phyloP scores from a whole-genome alignment of 2,329 filamentous ascomycete genomes.

The Talaromyces sp. region DNA sequence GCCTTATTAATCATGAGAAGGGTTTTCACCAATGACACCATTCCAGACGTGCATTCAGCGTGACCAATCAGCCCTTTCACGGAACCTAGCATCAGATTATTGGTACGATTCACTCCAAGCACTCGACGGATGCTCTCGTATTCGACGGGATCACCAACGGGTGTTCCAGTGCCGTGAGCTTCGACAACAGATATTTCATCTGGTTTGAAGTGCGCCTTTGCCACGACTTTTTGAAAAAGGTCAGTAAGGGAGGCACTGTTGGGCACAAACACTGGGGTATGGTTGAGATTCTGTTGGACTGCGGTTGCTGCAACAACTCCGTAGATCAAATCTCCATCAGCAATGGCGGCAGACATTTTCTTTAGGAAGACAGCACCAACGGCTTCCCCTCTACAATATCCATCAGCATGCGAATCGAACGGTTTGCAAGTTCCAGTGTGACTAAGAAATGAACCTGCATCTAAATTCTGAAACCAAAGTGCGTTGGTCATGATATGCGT shows the following conservation, averaged over 20 bases:
- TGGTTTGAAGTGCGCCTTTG: neutral
- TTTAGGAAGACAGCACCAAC: conserved; percentile 51
- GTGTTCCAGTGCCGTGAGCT: conserved; percentile 33
- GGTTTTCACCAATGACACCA: conserved; percentile 27
- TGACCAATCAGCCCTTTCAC: neutral
- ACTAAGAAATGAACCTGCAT: conserved; percentile 48
- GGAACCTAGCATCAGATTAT: neutral
- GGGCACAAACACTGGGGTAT: conserved; percentile 28
- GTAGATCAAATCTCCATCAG: conserved; percentile 42
- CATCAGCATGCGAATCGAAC: conserved; percentile 45
- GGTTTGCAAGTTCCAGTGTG: conserved; percentile 52
- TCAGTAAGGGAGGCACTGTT: neutral
- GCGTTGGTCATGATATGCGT: conserved; percentile 27
- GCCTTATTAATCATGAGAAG: conserved; percentile 38
- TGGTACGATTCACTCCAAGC: conserved; percentile 13
- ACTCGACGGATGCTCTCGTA: conserved; percentile 15
- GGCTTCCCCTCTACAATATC: conserved; percentile 53
- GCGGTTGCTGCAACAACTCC: conserved; percentile 31
- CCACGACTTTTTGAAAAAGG: neutral
- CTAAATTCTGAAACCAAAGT: conserved; percentile 33
- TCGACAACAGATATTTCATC: conserved; percentile 34
- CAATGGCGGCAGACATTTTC: conserved; percentile 45
- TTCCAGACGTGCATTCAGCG: conserved; percentile 22
- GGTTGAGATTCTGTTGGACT: conserved; percentile 32
- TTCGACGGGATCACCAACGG: conserved; percentile 26